phyloP scores from a whole-genome alignment of 2,329 filamentous ascomycete genomes.

The Claviceps sp. region DNA sequence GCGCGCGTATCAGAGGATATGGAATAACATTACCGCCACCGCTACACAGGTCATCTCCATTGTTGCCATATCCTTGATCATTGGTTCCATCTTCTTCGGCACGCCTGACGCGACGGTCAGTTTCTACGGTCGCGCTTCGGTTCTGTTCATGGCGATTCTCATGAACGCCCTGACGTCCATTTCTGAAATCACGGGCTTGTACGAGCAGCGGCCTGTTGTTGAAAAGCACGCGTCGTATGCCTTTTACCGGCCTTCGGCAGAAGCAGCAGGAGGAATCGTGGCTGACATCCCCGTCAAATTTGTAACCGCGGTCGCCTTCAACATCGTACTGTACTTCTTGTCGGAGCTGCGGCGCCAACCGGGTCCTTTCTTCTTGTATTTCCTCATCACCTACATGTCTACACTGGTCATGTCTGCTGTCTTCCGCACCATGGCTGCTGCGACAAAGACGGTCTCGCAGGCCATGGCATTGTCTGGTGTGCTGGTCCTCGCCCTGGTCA shows the following conservation, averaged over 20 bases:
- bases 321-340: slow-evolving; percentile 46
- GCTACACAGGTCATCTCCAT: slow-evolving; percentile 32
- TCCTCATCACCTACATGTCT: slow-evolving; percentile 53
- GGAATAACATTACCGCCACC: slow-evolving; percentile 36
- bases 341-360: slow-evolving; percentile 40
- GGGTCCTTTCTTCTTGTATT: slow-evolving; percentile 62
- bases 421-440: slow-evolving; percentile 59
- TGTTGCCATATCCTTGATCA: slow-evolving; percentile 43
- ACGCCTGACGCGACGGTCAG: slow-evolving; percentile 33
- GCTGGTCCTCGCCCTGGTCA: slow-evolving; percentile 47
- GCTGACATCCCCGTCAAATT: slow-evolving; percentile 47
- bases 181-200: slow-evolving; percentile 36
- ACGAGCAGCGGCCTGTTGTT: slow-evolving; percentile 32
- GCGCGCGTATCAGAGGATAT: slow-evolving; percentile 37
- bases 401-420: slow-evolving; percentile 64
- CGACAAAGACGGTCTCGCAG: slow-evolving; percentile 52
- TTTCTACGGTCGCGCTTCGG: slow-evolving; percentile 40
- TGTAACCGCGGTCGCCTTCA: slow-evolving; percentile 33
- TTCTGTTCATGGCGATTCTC: slow-evolving; percentile 47
- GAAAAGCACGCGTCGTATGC: slow-evolving; percentile 35
- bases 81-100: slow-evolving; percentile 47
- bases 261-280: slow-evolving; percentile 40
- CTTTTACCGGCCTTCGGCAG: slow-evolving; percentile 37
- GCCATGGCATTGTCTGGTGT: slow-evolving; percentile 40
- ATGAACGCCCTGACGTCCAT: slow-evolving; percentile 46